Percentiles rank a stretch among this genome's conserved stretches.
Conservation (phyloP, 2,329 filamentous ascomycete genomes). For the Colletotrichum sp. region DNA sequence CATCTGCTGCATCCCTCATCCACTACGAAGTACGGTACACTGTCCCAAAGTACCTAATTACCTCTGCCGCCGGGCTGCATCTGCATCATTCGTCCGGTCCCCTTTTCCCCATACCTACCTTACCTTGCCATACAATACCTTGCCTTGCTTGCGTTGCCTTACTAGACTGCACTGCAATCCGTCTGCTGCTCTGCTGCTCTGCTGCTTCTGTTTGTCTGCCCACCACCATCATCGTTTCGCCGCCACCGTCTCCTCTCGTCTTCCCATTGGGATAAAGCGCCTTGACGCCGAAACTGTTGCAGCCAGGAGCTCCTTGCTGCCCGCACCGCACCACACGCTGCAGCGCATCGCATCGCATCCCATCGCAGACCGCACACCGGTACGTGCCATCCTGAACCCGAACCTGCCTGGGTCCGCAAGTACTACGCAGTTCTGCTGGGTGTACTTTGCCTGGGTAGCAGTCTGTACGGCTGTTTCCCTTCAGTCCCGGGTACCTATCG, state of each 20-base stretch:
- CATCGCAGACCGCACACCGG: conserved; percentile 8
- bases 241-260: neutral
- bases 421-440: neutral
- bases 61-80: neutral
- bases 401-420: neutral
- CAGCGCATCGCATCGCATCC: conserved; percentile 13
- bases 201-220: neutral
- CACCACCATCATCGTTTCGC: neutral
- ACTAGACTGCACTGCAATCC: neutral
- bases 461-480: neutral
- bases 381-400: conserved; percentile 9
- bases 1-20: neutral
- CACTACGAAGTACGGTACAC: neutral
- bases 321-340: conserved; percentile 5
- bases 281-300: conserved; percentile 33
- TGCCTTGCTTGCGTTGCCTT: neutral
- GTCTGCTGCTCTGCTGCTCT: neutral
- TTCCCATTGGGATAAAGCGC: conserved; percentile 7
- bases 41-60: neutral
- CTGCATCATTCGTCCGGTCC: neutral
- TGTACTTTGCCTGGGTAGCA: neutral
- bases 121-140: too few species aligned
- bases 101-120: neutral
- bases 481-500: neutral
- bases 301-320: conserved; percentile 26